Conservation (phyloP, 305 asterid species). For the Solanum hybrid region DNA sequence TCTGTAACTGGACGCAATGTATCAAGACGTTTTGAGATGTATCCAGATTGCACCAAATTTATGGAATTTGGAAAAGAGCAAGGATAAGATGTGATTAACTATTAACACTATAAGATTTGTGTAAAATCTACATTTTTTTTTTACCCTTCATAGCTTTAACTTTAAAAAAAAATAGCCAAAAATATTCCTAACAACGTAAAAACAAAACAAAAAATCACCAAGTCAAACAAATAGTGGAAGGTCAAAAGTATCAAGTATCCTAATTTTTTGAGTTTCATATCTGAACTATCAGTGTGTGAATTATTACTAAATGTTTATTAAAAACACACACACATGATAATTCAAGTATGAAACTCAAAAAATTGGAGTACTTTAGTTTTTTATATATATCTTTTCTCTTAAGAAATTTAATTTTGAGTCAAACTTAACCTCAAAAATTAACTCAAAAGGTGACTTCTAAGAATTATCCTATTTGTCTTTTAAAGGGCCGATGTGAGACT, state of each 20-base stretch:
- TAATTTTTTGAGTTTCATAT: background rate
- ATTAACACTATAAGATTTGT: too few species aligned
- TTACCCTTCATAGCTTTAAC: background rate
- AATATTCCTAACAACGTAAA: background rate
- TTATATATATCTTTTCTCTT: too few species aligned
- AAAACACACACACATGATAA: too few species aligned
- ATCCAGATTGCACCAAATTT: background rate
- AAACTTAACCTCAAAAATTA: too few species aligned
- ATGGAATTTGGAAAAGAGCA: background rate
- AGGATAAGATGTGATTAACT: background rate
- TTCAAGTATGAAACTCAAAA: too few species aligned
- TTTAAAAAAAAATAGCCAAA: background rate
- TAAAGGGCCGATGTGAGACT: background rate
- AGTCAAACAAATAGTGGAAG: background rate
- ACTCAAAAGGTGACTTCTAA: too few species aligned
- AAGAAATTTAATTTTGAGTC: too few species aligned
- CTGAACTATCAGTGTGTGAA: background rate
- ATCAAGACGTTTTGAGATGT: background rate
- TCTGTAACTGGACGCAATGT: too few species aligned
- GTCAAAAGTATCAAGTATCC: background rate
- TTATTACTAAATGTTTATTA: background rate
- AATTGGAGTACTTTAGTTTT: too few species aligned
- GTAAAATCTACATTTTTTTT: too few species aligned
- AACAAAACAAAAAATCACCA: background rate
- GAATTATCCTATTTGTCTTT: background rate